Conservation (phyloP, 2,329 filamentous ascomycete species). For the Cladosporium sp. region DNA sequence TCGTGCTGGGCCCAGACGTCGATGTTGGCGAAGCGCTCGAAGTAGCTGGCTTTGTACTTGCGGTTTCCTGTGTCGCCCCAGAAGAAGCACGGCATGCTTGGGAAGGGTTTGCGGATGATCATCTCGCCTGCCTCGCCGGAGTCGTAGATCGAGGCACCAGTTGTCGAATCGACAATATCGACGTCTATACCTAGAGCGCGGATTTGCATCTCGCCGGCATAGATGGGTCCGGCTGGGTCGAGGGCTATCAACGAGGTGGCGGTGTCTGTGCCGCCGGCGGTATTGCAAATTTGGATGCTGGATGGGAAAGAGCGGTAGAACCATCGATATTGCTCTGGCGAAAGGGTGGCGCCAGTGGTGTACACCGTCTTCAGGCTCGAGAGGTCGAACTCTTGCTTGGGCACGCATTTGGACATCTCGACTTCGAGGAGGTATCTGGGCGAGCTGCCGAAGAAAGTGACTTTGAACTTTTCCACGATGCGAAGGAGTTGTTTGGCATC, state of each 20-base stretch:
- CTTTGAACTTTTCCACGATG: conserved; percentile 39
- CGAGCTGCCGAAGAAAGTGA: conserved; percentile 47
- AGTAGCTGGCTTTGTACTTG: conserved; percentile 49
- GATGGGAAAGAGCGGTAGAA: conserved; percentile 46
- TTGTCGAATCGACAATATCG: conserved; percentile 45
- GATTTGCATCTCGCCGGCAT: conserved; percentile 49
- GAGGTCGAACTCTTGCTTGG: conserved; percentile 42
- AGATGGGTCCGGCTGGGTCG: conserved; percentile 45
- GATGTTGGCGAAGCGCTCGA: conserved; percentile 43
- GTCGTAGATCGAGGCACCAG: conserved; percentile 38
- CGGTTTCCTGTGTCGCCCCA: conserved; percentile 45
- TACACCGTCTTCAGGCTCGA: conserved; percentile 44
- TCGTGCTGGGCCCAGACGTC: conserved; percentile 51
- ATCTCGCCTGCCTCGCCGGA: conserved; percentile 47
- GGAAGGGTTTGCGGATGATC: conserved; percentile 48
- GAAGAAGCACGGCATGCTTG: conserved; percentile 49
- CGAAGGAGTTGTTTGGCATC: conserved; percentile 39
- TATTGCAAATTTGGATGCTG: conserved; percentile 42
- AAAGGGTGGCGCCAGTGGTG: conserved; percentile 48
- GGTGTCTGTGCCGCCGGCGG: conserved; percentile 52
- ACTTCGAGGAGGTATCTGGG: conserved; percentile 49
- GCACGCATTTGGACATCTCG: conserved; percentile 38
- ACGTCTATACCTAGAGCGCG: conserved; percentile 49
- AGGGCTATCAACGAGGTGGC: conserved; percentile 47
- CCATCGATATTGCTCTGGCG: conserved; percentile 46